Conservation (phyloP, 2,329 filamentous ascomycete genomes). For the Exophiala mesophila region DNA sequence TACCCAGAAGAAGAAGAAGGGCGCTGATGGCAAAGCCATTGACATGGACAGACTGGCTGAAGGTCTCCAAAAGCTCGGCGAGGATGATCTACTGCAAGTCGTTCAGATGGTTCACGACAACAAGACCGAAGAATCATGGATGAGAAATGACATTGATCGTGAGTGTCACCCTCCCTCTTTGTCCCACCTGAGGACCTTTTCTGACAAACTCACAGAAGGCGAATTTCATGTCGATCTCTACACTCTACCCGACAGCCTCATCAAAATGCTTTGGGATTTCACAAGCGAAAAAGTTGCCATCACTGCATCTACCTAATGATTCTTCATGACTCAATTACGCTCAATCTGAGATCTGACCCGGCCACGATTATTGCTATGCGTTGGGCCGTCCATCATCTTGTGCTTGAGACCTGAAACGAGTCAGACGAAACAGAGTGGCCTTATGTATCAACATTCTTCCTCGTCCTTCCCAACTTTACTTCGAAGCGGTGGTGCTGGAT, state of each 20-base stretch:
- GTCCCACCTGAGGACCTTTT: conserved; percentile 1
- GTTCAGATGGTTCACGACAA: conserved; percentile 98
- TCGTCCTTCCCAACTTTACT: too few relatives aligned
- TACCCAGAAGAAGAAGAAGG: conserved; percentile 68
- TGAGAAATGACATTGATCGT: conserved; percentile 96
- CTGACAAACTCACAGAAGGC: conserved; percentile 56
- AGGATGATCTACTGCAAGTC: conserved; percentile 89
- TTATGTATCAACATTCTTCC: too few relatives aligned
- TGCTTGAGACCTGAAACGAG: too few relatives aligned
- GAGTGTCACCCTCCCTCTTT: conserved; percentile 38
- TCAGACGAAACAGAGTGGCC: too few relatives aligned
- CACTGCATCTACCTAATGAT: conserved; percentile 18
- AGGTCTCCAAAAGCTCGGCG: conserved; percentile 77
- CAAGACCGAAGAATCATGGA: conserved; percentile 89
- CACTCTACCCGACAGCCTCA: conserved; percentile 83
- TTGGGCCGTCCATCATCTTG: too few relatives aligned
- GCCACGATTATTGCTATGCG: too few relatives aligned
- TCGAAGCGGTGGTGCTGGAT: too few relatives aligned
- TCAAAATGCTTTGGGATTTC: conserved; percentile 96
- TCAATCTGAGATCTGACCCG: neutral
- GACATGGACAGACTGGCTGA: conserved; percentile 98
- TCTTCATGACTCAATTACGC: neutral
- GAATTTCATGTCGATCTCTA: conserved; percentile 98
- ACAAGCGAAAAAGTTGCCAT: conserved; percentile 42
- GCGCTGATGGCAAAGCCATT: conserved; percentile 58